A percentile compares a stretch with the other conserved stretches of the same genome.
phyloP scores from a whole-genome alignment of 306 rosid species.

The Ziziphus jujuba region DNA sequence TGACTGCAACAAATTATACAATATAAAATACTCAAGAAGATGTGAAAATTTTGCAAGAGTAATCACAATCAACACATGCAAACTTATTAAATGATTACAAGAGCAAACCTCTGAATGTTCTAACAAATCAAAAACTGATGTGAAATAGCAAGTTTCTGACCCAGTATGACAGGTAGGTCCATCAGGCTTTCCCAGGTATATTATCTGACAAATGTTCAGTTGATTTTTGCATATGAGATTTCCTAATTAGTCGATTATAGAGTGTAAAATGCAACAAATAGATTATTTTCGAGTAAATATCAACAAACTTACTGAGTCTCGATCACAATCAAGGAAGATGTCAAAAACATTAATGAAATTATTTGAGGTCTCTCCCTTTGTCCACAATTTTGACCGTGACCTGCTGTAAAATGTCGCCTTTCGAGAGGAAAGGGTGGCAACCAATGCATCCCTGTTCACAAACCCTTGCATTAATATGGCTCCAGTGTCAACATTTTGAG shows the following conservation, averaged over 20 bases:
- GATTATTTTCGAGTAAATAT: not conserved
- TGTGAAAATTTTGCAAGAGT: not conserved
- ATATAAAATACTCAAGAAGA: conserved; percentile 20
- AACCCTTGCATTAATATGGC: conserved; percentile 91
- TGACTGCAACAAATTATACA: conserved; percentile 46
- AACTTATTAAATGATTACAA: conserved; percentile 4
- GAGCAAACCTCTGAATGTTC: conserved; percentile 54
- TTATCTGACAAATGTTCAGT: conserved; percentile 60
- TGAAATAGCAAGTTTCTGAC: conserved; percentile 81
- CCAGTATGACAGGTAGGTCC: conserved; percentile 98
- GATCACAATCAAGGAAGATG: conserved; percentile 80
- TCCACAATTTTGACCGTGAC: conserved; percentile 80
- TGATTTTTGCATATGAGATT: conserved; percentile 10
- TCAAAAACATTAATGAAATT: conserved; percentile 84
- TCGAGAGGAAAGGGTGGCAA: conserved; percentile 49
- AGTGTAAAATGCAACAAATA: not conserved
- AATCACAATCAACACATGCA: conserved; percentile 9
- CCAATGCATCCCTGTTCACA: conserved; percentile 74
- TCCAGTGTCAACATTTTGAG: conserved; percentile 91
- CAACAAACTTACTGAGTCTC: conserved; percentile 71
- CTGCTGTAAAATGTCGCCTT: conserved; percentile 93
- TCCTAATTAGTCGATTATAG: not conserved
- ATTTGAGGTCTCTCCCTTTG: conserved; percentile 89
- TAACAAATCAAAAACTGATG: conserved; percentile 51
- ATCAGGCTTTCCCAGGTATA: conserved; percentile 91